Base-by-base conservation (phyloP, 2,329 filamentous ascomycete species). In the Setomelanomma holmii region DNA sequence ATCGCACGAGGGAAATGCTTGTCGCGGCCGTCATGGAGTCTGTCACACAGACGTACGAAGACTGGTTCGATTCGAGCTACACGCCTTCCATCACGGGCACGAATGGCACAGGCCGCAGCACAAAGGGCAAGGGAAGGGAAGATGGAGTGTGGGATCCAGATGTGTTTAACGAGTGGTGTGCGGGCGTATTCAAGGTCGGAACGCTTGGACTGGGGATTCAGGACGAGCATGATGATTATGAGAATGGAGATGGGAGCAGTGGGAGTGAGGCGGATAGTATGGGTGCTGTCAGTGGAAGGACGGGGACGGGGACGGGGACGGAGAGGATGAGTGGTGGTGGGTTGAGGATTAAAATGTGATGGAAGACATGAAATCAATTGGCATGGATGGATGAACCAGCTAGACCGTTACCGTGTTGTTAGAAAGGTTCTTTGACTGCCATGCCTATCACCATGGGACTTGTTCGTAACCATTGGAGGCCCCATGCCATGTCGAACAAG, bases 91-190 rank as follows among this genome's bases (percentile, higher is more conserved):
- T 66, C 5, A 45, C 55, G n/a, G 63, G 54, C 14, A 56, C 58
- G 61, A 69, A 56, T 12, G 58, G 58, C 2, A 42, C 50, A 1
- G 47, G 56, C 19, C 58, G 63, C 6, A 65, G 60, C 16, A 41
- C 55, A 0, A 67, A 65, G 33, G 64, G 64, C n/a, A 87, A 86
- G 62, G 82, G 80, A 1, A 76, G 82, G 34, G 84, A 86, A 62
- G 82, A 86, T 64, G 84, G 83, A 33, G 79, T 87, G 4, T 88
- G 85, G 86, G 85, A 88, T 67, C 79, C 84, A 5, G 84, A 87
- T 57, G 82, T 83, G 5, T 89, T 89, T 71, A 79, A 77, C 1
- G 85, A 87, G 61, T 87, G 85, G 80, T 84, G 83, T 55, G 82
- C 81, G 50, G 76, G 78, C 33, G 76, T 86, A 2, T 89, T 89